Evolutionary conservation across 2,329 filamentous ascomycete species (phyloP).

Genomic region (Fusarium devonianum): DNA sequence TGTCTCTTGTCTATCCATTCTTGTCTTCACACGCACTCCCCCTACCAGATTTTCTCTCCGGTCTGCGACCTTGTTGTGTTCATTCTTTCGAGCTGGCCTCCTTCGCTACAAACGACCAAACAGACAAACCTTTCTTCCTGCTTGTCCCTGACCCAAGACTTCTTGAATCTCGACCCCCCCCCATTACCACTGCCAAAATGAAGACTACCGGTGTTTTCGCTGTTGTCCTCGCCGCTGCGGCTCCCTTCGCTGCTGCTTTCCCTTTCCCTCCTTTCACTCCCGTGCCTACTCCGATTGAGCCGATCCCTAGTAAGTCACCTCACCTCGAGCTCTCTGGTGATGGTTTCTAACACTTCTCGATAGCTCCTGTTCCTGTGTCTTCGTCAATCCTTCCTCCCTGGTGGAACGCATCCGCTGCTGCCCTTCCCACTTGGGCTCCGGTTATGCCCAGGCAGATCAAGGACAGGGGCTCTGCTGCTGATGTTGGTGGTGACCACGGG

Average conservation of each 20-base stretch:
- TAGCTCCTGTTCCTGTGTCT: slow-evolving; percentile 11
- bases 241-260: slow-evolving; percentile 27
- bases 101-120: slow-evolving; percentile 1
- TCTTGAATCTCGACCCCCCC: background rate
- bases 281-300: background rate
- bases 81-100: slow-evolving; percentile 16
- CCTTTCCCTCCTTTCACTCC: slow-evolving; percentile 1
- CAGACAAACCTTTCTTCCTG: too few species aligned
- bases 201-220: slow-evolving; percentile 33
- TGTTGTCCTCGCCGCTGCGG: slow-evolving; percentile 29
- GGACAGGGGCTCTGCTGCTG: too few species aligned
- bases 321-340: too few species aligned
- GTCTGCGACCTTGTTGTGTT: slow-evolving; percentile 28
- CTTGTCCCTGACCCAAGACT: too few species aligned
- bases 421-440: too few species aligned
- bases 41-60: background rate
- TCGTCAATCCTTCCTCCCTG: slow-evolving; percentile 5
- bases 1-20: background rate
- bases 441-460: too few species aligned
- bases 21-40: background rate
- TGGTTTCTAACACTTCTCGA: background rate
- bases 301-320: too few species aligned
- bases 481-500: too few species aligned
- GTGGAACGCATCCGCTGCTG: too few species aligned
- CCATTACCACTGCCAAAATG: slow-evolving; percentile 31